Conservation (phyloP, 208 protist genomes). For the Wallacemonas rigidus region DNA sequence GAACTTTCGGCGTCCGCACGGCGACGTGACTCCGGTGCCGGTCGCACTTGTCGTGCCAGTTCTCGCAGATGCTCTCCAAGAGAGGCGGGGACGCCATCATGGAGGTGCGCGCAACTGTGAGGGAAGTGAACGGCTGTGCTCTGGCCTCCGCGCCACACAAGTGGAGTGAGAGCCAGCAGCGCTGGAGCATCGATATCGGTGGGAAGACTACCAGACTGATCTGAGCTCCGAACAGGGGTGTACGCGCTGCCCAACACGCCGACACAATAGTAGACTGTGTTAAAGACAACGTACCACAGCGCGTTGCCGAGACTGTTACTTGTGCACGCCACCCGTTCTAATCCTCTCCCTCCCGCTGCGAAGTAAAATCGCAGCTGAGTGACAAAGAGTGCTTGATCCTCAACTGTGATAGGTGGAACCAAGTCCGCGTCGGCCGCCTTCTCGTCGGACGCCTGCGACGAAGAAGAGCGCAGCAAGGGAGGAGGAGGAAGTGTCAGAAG, state of each 20-base stretch:
- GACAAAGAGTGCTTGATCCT: constrained; percentile 11
- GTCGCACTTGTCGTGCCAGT: constrained; percentile 6
- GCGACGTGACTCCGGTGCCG: neutral
- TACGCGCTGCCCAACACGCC: constrained; percentile 29
- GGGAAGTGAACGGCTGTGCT: constrained; percentile 1
- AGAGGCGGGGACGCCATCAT: neutral
- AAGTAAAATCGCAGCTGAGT: constrained; percentile 14
- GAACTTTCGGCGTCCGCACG: constrained; percentile 10
- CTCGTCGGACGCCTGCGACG: neutral
- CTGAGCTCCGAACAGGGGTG: neutral
- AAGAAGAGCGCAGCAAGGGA: neutral
- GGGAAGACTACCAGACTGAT: constrained; percentile 1
- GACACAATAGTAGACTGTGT: constrained; percentile 68
- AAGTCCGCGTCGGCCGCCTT: neutral
- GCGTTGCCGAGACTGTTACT: constrained; percentile 29
- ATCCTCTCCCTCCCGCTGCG: neutral
- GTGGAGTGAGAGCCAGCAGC: neutral
- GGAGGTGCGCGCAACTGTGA: neutral
- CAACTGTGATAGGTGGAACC: neutral
- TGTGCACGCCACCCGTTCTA: constrained; percentile 16
- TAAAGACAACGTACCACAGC: constrained; percentile 59
- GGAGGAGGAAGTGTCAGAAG: constrained; percentile 40
- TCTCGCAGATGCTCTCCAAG: constrained; percentile 4
- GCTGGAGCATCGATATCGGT: neutral
- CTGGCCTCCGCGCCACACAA: neutral